Conservation (phyloP, 345 rosid genomes). For the Acer saccharum region DNA sequence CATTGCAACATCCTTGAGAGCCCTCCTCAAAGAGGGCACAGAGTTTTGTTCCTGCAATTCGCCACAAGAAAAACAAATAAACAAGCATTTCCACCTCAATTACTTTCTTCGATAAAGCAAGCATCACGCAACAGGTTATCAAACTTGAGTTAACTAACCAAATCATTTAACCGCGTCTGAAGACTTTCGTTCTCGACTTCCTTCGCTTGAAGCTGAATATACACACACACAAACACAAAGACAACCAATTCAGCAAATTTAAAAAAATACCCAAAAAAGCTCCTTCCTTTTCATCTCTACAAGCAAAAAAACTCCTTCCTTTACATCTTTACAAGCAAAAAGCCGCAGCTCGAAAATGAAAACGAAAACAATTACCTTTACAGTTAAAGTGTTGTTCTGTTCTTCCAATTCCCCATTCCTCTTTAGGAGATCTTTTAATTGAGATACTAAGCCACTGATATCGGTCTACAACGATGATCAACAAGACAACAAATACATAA, state of each 20-base stretch:
- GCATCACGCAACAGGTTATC: not conserved
- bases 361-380: constrained; percentile 39
- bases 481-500: not conserved
- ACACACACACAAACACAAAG: constrained; percentile 11
- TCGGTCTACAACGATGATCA: constrained; percentile 58
- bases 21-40: constrained; percentile 91
- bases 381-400: constrained; percentile 49
- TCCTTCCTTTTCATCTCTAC: not conserved
- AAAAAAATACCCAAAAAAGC: not conserved
- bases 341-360: not conserved
- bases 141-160: constrained; percentile 45
- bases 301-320: not conserved
- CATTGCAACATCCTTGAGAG: constrained; percentile 93
- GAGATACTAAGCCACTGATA: constrained; percentile 84
- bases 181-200: constrained; percentile 59
- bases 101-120: not conserved
- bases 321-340: not conserved
- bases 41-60: constrained; percentile 72
- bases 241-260: constrained; percentile 23
- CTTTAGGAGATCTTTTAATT: constrained; percentile 73
- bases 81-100: not conserved
- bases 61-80: constrained; percentile 10
- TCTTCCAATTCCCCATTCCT: constrained; percentile 76
- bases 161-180: constrained; percentile 58
- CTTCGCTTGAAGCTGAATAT: constrained; percentile 59